A percentile compares a stretch with the other conserved stretches of the same genome.
These are phyloP conservation scores for Capronia americana DNA, from an alignment of 2,329 filamentous ascomycete genomes.

Conservation along the genomic window DNA sequence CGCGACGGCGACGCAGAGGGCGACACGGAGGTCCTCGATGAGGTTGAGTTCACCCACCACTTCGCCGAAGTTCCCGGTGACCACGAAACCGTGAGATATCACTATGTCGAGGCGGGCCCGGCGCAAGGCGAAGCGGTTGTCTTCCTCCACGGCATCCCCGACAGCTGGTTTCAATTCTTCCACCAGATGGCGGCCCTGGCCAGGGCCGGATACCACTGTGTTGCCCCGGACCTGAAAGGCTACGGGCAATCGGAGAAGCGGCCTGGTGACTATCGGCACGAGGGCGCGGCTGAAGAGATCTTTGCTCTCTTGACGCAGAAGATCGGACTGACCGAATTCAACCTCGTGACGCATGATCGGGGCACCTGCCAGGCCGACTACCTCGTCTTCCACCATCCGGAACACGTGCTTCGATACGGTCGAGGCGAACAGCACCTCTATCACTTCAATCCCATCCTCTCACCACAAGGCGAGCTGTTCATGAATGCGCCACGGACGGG, in stretches of 20 bases:
- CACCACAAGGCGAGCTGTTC: slow-evolving; percentile 28
- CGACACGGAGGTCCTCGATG: slow-evolving; percentile 21
- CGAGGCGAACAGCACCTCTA: slow-evolving; percentile 28
- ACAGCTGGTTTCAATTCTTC: slow-evolving; percentile 28
- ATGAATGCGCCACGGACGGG: slow-evolving; percentile 23
- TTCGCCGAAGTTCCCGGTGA: slow-evolving; percentile 21
- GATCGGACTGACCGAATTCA: slow-evolving; percentile 21
- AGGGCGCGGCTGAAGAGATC: slow-evolving; percentile 23
- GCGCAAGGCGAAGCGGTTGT: slow-evolving; percentile 21
- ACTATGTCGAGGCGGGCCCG: slow-evolving; percentile 26
- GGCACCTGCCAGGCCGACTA: slow-evolving; percentile 27
- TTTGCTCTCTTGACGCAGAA: slow-evolving; percentile 16
- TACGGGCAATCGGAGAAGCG: slow-evolving; percentile 27
- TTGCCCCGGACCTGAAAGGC: slow-evolving; percentile 25
- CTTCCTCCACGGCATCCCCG: slow-evolving; percentile 29
- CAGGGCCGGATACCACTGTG: slow-evolving; percentile 17
- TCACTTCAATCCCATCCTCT: slow-evolving; percentile 22
- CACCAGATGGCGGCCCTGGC: slow-evolving; percentile 20
- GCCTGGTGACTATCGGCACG: slow-evolving; percentile 26
- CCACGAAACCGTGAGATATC: slow-evolving; percentile 15
- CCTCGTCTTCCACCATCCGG: slow-evolving; percentile 24
- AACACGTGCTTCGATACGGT: slow-evolving; percentile 21
- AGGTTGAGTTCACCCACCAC: slow-evolving; percentile 25
- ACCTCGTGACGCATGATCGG: slow-evolving; percentile 25
- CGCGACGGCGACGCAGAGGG: slow-evolving; percentile 14